Conservation (phyloP, 148 eudicot genomes). For the Chenopodium suecicum region DNA sequence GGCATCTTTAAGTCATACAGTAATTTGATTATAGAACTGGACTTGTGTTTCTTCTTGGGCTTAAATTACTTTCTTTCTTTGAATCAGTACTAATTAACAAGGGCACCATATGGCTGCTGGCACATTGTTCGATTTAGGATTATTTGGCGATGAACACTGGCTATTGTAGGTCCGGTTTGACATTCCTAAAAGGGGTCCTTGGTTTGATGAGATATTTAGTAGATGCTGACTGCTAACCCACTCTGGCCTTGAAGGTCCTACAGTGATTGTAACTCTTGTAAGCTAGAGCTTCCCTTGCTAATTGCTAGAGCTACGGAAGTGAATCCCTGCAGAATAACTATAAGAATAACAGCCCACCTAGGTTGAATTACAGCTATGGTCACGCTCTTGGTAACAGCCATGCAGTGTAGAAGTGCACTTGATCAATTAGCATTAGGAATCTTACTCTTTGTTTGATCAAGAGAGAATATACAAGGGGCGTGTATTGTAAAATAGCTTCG, state of each 20-base stretch:
- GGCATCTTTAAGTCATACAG: not conserved
- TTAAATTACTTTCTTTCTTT: not conserved
- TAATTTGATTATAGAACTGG: not conserved
- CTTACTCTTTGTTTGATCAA: no score
- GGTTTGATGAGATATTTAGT: not conserved
- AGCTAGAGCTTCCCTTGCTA: not conserved
- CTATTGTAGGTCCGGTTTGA: not conserved
- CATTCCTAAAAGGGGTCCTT: not conserved
- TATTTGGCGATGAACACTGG: not conserved
- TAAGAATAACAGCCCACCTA: not conserved
- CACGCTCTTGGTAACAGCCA: no score
- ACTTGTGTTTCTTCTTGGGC: not conserved
- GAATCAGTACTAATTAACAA: not conserved
- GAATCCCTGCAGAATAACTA: not conserved
- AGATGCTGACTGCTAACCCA: not conserved
- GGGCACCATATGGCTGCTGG: not conserved
- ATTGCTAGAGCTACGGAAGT: not conserved
- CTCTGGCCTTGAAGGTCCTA: not conserved
- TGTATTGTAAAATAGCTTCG: no score
- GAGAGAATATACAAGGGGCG: no score
- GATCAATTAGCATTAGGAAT: no score
- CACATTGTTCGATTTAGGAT: not conserved
- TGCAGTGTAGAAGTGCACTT: no score
- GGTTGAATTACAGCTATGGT: no score
- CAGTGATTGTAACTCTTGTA: not conserved